Conservation (phyloP, 768 basidiomycete species). For the Hericium alpestre region DNA sequence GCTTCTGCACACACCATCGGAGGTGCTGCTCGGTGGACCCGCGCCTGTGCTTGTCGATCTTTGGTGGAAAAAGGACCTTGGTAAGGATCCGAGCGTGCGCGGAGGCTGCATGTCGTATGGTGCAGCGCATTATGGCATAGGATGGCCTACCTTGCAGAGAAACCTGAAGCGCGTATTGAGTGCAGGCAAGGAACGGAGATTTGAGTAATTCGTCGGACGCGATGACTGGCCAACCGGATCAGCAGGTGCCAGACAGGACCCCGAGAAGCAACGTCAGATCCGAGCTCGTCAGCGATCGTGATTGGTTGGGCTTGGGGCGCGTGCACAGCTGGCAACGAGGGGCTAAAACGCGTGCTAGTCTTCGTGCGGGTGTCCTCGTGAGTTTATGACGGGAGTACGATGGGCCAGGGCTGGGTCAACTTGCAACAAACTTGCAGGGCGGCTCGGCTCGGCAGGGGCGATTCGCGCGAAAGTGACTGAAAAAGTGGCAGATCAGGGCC, state of each 20-base stretch:
- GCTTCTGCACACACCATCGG: slow-evolving; percentile 4
- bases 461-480: neutral
- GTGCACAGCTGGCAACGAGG: neutral
- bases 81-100: neutral
- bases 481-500: too few relatives aligned
- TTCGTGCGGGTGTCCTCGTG: neutral
- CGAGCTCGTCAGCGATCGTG: too few relatives aligned
- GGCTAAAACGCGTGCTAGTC: neutral
- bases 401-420: neutral
- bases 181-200: neutral
- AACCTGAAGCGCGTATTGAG: neutral
- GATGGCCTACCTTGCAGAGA: neutral
- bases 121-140: neutral
- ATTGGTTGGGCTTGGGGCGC: neutral
- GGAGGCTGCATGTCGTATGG: neutral
- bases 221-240: neutral
- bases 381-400: neutral
- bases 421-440: neutral
- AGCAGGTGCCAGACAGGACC: neutral
- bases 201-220: neutral
- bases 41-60: neutral
- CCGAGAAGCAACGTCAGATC: neutral
- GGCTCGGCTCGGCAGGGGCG: neutral
- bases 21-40: neutral
- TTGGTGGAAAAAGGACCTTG: neutral